Percentiles rank a stretch among this genome's conserved stretches.
Evolutionary conservation across 2,329 filamentous ascomycete species (phyloP).

Genomic region (Stachybotrys chlorohalonatus): DNA sequence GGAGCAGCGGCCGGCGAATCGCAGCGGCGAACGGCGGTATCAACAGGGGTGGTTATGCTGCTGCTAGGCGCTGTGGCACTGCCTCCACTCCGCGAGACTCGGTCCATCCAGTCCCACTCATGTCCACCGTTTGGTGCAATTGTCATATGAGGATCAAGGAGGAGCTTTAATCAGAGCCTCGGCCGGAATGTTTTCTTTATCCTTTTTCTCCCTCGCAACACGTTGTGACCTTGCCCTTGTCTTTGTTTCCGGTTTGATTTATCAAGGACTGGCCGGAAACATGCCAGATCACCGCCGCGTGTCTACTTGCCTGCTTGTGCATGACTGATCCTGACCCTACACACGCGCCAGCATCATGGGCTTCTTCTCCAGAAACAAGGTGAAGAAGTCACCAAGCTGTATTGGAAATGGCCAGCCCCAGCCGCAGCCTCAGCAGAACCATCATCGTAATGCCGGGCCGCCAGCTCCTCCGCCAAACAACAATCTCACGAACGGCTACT

Average conservation of each 20-base stretch:
- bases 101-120: too few species aligned
- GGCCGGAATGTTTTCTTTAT: too few species aligned
- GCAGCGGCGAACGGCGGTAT: neutral
- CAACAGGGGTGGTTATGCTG: neutral
- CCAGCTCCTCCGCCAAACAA: neutral
- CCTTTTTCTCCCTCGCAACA: too few species aligned
- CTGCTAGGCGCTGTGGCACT: neutral
- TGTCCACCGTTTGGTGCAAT: too few species aligned
- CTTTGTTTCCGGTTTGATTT: too few species aligned
- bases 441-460: neutral
- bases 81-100: neutral
- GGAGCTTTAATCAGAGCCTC: too few species aligned
- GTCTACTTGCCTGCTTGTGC: too few species aligned
- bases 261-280: neutral
- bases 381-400: neutral
- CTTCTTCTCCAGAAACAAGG: constrained; percentile 1
- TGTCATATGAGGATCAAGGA: too few species aligned
- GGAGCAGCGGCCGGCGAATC: neutral
- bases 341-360: neutral
- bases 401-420: neutral
- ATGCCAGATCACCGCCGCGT: neutral
- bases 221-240: too few species aligned
- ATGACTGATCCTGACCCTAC: too few species aligned
- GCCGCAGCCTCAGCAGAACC: constrained; percentile 3
- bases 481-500: neutral